Evolutionary conservation across 345 rosid genomes (phyloP), one percentile per base, ranked within the genome.

Genomic region (Eucalyptus rudis): DNA sequence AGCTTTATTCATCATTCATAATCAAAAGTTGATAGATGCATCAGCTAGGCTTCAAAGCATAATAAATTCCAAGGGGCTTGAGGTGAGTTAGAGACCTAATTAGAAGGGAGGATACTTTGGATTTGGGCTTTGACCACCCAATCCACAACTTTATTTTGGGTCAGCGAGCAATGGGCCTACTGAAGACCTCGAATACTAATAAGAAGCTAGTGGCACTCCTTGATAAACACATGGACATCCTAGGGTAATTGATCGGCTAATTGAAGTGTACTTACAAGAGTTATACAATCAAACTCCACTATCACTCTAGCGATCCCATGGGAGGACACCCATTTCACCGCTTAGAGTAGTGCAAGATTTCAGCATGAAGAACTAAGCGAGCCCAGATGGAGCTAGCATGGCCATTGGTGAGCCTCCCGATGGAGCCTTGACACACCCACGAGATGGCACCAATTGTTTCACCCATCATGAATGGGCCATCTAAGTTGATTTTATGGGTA

Each of bases 131-230:
- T 22, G 10, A 52, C 56, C 56, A 52, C 25, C 58, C 24, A 52
- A 56, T 24, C 29, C 29, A 0, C 27, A 56, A 24, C 62, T 56
- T 56, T 56, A 24, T 56, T 56, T 24, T 56, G 29, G 62, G 62
- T 56, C 13, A 6, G 0, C 29, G 0, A 2, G 62, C 62, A 56
- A 56, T 56, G 13, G 29, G 29, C 62, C 62, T 20, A 0, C 1
- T 56, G 66, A 59, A 59, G 66, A 11, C 66, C n/a, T 59, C 27
- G 14, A 25, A 59, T 27, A 59, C 7, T 59, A 3, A 59, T 59
- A 59, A 59, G 66, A 25, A 59, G 66, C 15, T 4, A 7, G 31
- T 59, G n/a, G 7, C 33, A 64, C n/a, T 64, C 36, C 16, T n/a
- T n/a, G 71, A n/a, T 64, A 64, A 64, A 31, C 4, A 13, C 19